A percentile compares a stretch with the other conserved stretches of the same genome.
Evolutionary conservation across 768 basidiomycete genomes (phyloP).

Genomic region (Lentinula guzmanii): DNA sequence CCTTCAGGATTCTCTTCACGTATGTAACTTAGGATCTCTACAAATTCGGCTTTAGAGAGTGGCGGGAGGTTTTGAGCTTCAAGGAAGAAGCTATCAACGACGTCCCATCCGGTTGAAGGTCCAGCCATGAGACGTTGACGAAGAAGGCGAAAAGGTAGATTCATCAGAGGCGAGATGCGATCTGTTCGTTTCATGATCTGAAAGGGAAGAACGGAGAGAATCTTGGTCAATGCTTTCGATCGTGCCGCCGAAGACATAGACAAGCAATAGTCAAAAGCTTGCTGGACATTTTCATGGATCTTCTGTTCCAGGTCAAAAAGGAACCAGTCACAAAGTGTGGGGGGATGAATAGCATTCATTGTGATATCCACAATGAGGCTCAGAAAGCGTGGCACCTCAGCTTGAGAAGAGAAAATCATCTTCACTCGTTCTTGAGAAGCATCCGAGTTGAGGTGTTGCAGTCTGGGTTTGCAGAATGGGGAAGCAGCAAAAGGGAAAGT

Average conservation of each 20-base stretch:
- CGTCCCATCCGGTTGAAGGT: conserved; percentile 29
- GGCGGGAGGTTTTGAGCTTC: conserved; percentile 13
- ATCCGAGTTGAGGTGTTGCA: not conserved
- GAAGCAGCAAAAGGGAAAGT: not conserved
- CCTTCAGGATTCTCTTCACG: conserved; percentile 16
- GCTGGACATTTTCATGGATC: conserved; percentile 30
- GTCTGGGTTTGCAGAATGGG: conserved; percentile 1
- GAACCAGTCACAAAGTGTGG: conserved; percentile 42
- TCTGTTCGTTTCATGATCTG: conserved; percentile 19
- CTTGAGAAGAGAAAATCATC: conserved; percentile 27
- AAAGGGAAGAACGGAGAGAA: conserved; percentile 27
- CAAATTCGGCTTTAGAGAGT: conserved; percentile 23
- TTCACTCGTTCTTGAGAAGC: conserved; percentile 16
- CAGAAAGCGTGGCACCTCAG: conserved; percentile 41
- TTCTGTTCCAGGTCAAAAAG: conserved; percentile 41
- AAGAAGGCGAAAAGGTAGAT: conserved; percentile 32
- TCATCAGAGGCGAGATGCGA: conserved; percentile 25
- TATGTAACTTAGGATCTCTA: conserved; percentile 32
- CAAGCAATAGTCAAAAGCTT: conserved; percentile 37
- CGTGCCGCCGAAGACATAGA: conserved; percentile 29
- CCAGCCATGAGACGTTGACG: conserved; percentile 40
- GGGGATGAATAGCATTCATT: conserved; percentile 32
- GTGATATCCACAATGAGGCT: conserved; percentile 40
- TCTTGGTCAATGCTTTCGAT: conserved; percentile 31
- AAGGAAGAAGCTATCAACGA: conserved; percentile 23